These are phyloP conservation scores for Fusarium protoensiforme DNA, from an alignment of 2,329 filamentous ascomycete species.

Conservation along the genomic window DNA sequence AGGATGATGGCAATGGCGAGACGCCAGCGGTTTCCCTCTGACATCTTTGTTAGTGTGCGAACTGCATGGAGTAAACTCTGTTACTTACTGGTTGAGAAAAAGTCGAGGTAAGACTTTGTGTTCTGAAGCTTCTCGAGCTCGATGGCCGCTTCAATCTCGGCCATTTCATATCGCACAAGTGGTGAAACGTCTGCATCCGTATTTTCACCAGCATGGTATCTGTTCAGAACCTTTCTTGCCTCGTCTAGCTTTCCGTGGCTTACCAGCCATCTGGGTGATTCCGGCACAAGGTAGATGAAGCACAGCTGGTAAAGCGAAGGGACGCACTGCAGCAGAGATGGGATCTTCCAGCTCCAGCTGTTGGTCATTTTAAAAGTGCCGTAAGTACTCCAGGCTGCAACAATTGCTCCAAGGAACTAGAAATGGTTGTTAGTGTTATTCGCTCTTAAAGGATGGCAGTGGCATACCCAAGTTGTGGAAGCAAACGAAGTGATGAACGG, in stretches of 20 bases:
- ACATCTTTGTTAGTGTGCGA: not conserved
- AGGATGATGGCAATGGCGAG: not conserved
- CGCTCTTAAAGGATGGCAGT: not conserved
- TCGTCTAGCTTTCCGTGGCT: not conserved
- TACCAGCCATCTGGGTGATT: slow-evolving; percentile 15
- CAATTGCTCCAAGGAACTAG: slow-evolving; percentile 12
- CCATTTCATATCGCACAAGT: slow-evolving; percentile 11
- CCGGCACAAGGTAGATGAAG: slow-evolving; percentile 2
- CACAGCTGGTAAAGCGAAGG: not conserved
- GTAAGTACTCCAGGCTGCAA: slow-evolving; percentile 3
- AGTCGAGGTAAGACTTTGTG: not conserved
- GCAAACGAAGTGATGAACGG: not conserved
- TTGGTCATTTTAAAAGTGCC: not conserved
- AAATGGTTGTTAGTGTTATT: not conserved
- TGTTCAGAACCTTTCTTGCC: slow-evolving; percentile 2
- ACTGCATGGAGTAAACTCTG: not conserved
- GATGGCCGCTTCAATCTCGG: slow-evolving; percentile 9
- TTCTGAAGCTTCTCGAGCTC: not conserved
- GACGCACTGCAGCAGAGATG: not conserved
- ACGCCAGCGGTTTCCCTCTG: not conserved
- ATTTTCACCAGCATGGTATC: slow-evolving; percentile 5
- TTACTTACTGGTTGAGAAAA: not conserved
- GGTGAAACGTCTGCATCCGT: not conserved
- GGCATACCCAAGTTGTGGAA: not conserved
- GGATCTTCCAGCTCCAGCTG: slow-evolving; percentile 13